Percentiles rank a stretch among this genome's conserved stretches.
These are phyloP conservation scores for Fusarium cyanostomum DNA, from an alignment of 2,329 filamentous ascomycete species.

Conservation along the genomic window DNA sequence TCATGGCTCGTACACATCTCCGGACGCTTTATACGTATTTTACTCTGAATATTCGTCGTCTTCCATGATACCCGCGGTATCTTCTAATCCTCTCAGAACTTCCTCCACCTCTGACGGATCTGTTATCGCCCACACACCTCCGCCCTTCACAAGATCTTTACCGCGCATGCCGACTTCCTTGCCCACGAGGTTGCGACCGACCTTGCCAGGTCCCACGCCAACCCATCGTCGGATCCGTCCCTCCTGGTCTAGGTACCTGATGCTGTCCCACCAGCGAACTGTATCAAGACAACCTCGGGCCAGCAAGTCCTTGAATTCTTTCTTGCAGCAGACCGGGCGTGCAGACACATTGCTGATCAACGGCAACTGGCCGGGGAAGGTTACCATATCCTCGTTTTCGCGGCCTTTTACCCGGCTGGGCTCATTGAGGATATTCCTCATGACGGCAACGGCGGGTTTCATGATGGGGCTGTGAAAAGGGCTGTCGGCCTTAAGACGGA, in stretches of 20 bases:
- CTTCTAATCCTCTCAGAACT: slow-evolving; percentile 70
- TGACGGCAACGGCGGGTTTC: slow-evolving; percentile 80
- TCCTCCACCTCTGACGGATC: slow-evolving; percentile 81
- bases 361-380: slow-evolving; percentile 77
- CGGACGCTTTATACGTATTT: not conserved
- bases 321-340: slow-evolving; percentile 76
- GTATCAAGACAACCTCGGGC: slow-evolving; percentile 89
- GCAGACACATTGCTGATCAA: slow-evolving; percentile 90
- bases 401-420: slow-evolving; percentile 63
- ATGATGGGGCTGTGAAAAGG: slow-evolving; percentile 95
- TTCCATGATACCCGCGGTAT: slow-evolving; percentile 65
- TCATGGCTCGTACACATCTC: slow-evolving; percentile 11
- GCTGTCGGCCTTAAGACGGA: slow-evolving; percentile 85
- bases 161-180: slow-evolving; percentile 92
- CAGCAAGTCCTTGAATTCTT: slow-evolving; percentile 80
- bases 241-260: slow-evolving; percentile 87
- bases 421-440: slow-evolving; percentile 73
- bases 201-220: slow-evolving; percentile 92
- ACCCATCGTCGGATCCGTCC: slow-evolving; percentile 85
- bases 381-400: slow-evolving; percentile 71
- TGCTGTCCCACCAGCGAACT: slow-evolving; percentile 93
- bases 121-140: slow-evolving; percentile 91
- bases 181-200: slow-evolving; percentile 90
- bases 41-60: slow-evolving; percentile 55
- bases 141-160: slow-evolving; percentile 82